Percentiles rank a stretch among this genome's conserved stretches.
phyloP scores from a whole-genome alignment of 352 stramenopile species.

The Aphanomyces stellatus region DNA sequence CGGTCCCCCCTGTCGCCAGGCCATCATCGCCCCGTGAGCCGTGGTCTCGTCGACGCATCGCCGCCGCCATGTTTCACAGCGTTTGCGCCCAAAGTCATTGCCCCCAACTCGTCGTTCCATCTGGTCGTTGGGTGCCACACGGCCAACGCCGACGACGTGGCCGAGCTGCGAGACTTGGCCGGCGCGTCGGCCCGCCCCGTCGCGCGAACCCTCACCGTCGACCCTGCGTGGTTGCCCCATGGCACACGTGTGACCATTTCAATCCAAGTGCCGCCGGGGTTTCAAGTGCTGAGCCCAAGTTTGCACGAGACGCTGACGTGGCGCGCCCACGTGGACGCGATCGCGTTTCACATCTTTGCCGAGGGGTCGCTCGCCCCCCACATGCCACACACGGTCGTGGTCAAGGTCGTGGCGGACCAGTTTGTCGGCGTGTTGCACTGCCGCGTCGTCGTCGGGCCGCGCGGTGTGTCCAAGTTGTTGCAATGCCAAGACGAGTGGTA shows the following conservation, averaged over 20 bases:
- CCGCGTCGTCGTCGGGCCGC: slow-evolving; percentile 44
- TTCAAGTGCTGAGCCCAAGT: slow-evolving; percentile 33
- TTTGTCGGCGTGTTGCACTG: slow-evolving; percentile 27
- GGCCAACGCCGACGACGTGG: not conserved
- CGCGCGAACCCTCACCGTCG: not conserved
- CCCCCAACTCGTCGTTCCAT: not conserved
- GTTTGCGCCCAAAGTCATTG: not conserved
- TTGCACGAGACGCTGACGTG: slow-evolving; percentile 59
- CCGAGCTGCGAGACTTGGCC: not conserved
- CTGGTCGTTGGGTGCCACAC: not conserved
- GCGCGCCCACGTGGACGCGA: slow-evolving; percentile 41
- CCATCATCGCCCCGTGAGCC: not conserved
- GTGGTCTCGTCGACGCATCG: not conserved
- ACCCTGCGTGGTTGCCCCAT: slow-evolving; percentile 24
- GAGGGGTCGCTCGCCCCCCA: slow-evolving; percentile 31
- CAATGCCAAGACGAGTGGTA: slow-evolving; percentile 4
- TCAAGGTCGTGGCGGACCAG: slow-evolving; percentile 33
- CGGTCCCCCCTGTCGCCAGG: too few species aligned
- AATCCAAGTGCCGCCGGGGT: slow-evolving; percentile 33
- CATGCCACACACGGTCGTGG: slow-evolving; percentile 43
- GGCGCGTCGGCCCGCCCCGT: not conserved
- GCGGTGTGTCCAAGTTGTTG: not conserved
- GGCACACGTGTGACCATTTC: slow-evolving; percentile 55
- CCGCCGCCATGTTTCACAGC: slow-evolving; percentile 6
- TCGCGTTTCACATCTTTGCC: slow-evolving; percentile 52